These are phyloP conservation scores for Colletotrichum tanaceti DNA, from an alignment of 2,329 filamentous ascomycete genomes.

Conservation along the genomic window DNA sequence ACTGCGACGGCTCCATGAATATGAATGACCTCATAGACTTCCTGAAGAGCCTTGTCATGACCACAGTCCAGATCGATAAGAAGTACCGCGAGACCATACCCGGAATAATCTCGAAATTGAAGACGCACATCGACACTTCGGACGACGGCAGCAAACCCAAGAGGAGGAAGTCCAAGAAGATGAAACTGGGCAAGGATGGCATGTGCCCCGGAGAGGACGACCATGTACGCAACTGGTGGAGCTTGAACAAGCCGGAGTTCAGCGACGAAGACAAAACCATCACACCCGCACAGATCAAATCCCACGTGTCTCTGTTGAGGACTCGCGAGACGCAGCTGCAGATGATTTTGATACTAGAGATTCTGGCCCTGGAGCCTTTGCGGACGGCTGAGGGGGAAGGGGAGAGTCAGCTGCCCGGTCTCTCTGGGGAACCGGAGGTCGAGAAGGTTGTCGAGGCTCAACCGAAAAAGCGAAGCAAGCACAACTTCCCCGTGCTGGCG, in stretches of 20 bases:
- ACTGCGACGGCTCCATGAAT: slow-evolving; percentile 69
- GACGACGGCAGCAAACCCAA: slow-evolving; percentile 57
- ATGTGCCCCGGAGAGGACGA: slow-evolving; percentile 75
- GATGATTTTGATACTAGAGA: slow-evolving; percentile 82
- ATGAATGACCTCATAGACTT: slow-evolving; percentile 75
- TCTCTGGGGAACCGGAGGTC: slow-evolving; percentile 53
- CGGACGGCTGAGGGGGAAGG: slow-evolving; percentile 54
- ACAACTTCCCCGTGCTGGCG: slow-evolving; percentile 73
- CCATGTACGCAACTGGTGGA: slow-evolving; percentile 78
- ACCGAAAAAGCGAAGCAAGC: slow-evolving; percentile 68
- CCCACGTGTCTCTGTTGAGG: slow-evolving; percentile 73
- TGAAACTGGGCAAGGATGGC: slow-evolving; percentile 75
- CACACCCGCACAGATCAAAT: slow-evolving; percentile 66
- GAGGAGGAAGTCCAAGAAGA: slow-evolving; percentile 70
- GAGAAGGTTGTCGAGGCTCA: slow-evolving; percentile 49
- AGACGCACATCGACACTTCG: slow-evolving; percentile 66
- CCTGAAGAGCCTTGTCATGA: slow-evolving; percentile 75
- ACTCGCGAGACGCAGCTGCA: slow-evolving; percentile 84
- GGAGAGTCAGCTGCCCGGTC: slow-evolving; percentile 60
- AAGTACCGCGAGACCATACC: slow-evolving; percentile 82
- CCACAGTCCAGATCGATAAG: slow-evolving; percentile 77
- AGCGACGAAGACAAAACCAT: slow-evolving; percentile 58
- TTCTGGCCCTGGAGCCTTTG: slow-evolving; percentile 74
- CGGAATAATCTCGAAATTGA: slow-evolving; percentile 68
- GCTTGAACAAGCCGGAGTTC: slow-evolving; percentile 62